Percentiles rank a stretch among this genome's conserved stretches.
phyloP scores from a whole-genome alignment of 2,329 filamentous ascomycete species.

The Monilinia fructicola region DNA sequence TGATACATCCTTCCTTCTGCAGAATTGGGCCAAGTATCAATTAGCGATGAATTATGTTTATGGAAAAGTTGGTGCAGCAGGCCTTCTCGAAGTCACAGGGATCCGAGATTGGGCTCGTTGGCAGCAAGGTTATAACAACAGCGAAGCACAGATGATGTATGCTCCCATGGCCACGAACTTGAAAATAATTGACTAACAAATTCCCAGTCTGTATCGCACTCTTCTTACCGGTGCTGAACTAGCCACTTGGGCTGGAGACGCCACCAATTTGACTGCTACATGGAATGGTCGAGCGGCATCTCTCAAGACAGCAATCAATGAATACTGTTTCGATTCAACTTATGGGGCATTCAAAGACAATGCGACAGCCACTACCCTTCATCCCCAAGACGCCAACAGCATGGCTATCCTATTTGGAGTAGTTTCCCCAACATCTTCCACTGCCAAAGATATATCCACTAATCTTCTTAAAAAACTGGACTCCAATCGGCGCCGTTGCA shows the following conservation, averaged over 20 bases:
- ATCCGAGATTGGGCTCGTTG: constrained; percentile 37
- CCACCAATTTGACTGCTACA: constrained; percentile 26
- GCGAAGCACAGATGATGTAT: constrained; percentile 38
- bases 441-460: constrained; percentile 41
- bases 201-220: constrained; percentile 44
- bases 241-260: constrained; percentile 44
- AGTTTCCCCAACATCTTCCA: constrained; percentile 22
- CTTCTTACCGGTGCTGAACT: constrained; percentile 49
- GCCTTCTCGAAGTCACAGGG: constrained; percentile 36
- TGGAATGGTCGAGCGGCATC: constrained; percentile 29
- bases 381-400: constrained; percentile 61
- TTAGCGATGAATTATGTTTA: constrained; percentile 49
- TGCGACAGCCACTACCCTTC: constrained; percentile 54
- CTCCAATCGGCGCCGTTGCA: constrained; percentile 52
- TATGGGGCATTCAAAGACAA: constrained; percentile 37
- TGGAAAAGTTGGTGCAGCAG: constrained; percentile 44
- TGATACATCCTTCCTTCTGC: constrained; percentile 49
- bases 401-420: constrained; percentile 48
- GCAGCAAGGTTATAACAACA: constrained; percentile 35
- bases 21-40: constrained; percentile 52
- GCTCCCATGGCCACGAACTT: background rate
- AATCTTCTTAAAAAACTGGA: constrained; percentile 50
- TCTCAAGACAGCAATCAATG: constrained; percentile 32
- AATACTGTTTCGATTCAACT: constrained; percentile 29
- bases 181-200: constrained; percentile 5